Percentiles rank a stretch among this genome's conserved stretches.
Evolutionary conservation across 2,329 filamentous ascomycete genomes (phyloP).

Genomic region (Didymella glomerata): DNA sequence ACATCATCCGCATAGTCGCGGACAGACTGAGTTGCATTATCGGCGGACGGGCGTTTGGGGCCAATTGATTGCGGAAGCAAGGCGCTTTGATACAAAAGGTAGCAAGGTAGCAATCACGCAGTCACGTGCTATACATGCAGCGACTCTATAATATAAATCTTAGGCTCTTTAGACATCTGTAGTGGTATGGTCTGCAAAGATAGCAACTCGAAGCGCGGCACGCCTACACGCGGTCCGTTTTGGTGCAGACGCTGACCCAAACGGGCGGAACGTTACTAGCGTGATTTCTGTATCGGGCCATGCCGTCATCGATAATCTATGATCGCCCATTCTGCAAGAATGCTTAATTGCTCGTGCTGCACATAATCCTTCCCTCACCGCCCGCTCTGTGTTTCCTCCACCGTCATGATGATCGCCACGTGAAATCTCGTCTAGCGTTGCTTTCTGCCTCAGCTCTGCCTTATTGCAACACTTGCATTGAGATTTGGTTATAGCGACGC

Average conservation of each 20-base stretch:
- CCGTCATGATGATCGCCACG: constrained; percentile 16
- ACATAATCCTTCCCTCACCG: constrained; percentile 1
- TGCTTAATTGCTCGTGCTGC: constrained; percentile 6
- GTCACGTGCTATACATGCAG: constrained; percentile 23
- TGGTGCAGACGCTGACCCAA: constrained; percentile 4
- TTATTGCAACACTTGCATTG: neutral
- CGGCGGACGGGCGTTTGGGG: constrained; percentile 38
- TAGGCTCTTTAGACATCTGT: neutral
- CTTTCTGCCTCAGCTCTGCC: neutral
- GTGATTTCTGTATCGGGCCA: constrained; percentile 14
- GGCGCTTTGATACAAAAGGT: constrained; percentile 30
- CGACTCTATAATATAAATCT: constrained; percentile 18
- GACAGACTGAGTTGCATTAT: constrained; percentile 43
- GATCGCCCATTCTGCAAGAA: constrained; percentile 9
- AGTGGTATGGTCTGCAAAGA: neutral
- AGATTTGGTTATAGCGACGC: too few relatives aligned
- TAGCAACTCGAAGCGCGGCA: neutral
- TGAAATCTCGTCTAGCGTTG: constrained; percentile 3
- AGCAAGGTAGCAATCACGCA: constrained; percentile 25
- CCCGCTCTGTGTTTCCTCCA: neutral
- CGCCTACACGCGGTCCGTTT: neutral
- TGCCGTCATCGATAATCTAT: constrained; percentile 25
- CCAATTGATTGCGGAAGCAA: constrained; percentile 12
- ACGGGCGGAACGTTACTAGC: constrained; percentile 14
- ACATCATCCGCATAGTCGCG: constrained; percentile 32